Conservation (phyloP, 1,284 basidiomycete species). For the Ustilago vetiveriae region DNA sequence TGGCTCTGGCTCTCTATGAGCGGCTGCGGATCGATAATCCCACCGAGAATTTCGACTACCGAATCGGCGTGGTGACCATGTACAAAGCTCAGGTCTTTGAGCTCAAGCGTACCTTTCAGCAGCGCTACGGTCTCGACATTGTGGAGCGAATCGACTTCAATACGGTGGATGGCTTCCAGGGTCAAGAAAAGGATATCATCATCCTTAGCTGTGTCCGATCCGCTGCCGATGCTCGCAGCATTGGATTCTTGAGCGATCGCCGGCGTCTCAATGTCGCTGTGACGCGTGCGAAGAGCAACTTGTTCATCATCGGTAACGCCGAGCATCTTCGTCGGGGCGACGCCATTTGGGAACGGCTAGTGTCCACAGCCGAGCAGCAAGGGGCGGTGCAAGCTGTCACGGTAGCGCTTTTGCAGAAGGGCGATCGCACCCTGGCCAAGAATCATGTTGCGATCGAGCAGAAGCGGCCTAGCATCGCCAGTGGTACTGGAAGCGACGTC, state of each 20-base stretch:
- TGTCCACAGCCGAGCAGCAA: slow-evolving; percentile 46
- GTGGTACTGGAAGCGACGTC: background rate
- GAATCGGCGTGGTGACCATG: slow-evolving; percentile 92
- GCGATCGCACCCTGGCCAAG: slow-evolving; percentile 37
- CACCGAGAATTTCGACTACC: slow-evolving; percentile 75
- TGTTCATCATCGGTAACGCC: slow-evolving; percentile 92
- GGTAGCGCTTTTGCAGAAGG: slow-evolving; percentile 34
- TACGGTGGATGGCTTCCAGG: slow-evolving; percentile 99
- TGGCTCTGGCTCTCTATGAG: slow-evolving; percentile 82
- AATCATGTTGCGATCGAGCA: slow-evolving; percentile 11
- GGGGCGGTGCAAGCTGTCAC: slow-evolving; percentile 37
- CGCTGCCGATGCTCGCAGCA: slow-evolving; percentile 68
- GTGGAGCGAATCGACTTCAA: slow-evolving; percentile 83
- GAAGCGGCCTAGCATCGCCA: slow-evolving; percentile 5
- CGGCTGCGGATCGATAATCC: slow-evolving; percentile 75
- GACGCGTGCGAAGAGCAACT: slow-evolving; percentile 90
- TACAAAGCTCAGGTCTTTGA: slow-evolving; percentile 90
- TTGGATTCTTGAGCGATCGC: slow-evolving; percentile 76
- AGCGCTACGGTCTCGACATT: slow-evolving; percentile 79
- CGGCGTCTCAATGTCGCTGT: slow-evolving; percentile 82
- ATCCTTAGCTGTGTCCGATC: slow-evolving; percentile 97
- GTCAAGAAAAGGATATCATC: slow-evolving; percentile 99
- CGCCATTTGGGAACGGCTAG: slow-evolving; percentile 53
- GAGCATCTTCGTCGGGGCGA: slow-evolving; percentile 82
- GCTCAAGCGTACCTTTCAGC: slow-evolving; percentile 77